Evolutionary conservation across 371 early-diverging fungal species (phyloP), one percentile per base, ranked within the genome.

Genomic region (Mortierella sp.): DNA sequence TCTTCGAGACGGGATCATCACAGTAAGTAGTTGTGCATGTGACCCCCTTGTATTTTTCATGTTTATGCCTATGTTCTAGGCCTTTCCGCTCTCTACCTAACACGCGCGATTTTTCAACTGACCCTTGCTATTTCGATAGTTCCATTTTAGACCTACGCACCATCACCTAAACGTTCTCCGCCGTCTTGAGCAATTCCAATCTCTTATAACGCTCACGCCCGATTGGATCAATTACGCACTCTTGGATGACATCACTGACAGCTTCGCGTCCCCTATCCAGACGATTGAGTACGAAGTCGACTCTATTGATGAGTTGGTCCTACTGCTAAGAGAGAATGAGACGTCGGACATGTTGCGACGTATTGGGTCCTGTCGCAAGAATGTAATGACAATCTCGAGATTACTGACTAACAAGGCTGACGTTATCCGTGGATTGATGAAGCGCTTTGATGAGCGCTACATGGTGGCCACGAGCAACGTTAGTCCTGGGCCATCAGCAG

Each of bases 141-240:
- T 95, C 76, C 95, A 95, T 78, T 90, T 88, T 62, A 87, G 90
- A 69, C 89, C 92, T 3, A 89, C 90, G 59, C 85, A 90, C 1
- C 96, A 96, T 78, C 87, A 92, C 9, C 83, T 87, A 32, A 95
- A 94, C 68, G 96, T 96, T 2, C 86, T 94, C 14, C 85, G 87
- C 24, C 90, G 97, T 26, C 91, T 96, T 58, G 90, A 90, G 22
- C 93, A 94, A 39, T 68, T 68, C 60, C 80, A 73, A 47, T 72
- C 67, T 16, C 75, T 69, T 51, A 76, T 81, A 30, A 69, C 64
- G 8, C 28, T 85, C 51, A 67, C 84, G 14, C 58, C 87, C 84
- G 95, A 96, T 68, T 97, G 97, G 97, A 92, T 97, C 63, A 93
- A 93, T 78, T 97, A 97, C 79, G 96, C 95, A 0, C 74, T 96